phyloP scores from a whole-genome alignment of 108 stramenopile species.

The Pseudonitzschia delicatissima region DNA sequence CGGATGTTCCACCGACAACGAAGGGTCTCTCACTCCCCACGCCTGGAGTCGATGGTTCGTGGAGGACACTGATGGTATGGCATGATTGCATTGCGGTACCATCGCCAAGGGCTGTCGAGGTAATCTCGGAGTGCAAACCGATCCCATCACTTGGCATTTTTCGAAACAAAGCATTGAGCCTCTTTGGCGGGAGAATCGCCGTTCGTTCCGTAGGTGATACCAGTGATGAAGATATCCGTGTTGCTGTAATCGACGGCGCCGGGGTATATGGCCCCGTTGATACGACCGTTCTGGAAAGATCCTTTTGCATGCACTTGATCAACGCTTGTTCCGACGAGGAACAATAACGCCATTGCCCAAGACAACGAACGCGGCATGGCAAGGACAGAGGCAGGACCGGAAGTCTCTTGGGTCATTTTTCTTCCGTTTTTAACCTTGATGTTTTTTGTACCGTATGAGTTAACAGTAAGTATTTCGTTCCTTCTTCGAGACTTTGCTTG shows the following conservation, averaged over 20 bases:
- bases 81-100: slow-evolving; percentile 12
- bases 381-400: neutral
- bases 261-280: slow-evolving; percentile 14
- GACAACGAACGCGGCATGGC: neutral
- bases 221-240: slow-evolving; percentile 13
- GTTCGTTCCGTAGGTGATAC: slow-evolving; percentile 16
- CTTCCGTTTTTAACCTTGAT: too few relatives aligned
- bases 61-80: neutral
- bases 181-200: neutral
- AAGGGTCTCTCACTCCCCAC: neutral
- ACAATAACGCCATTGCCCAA: neutral
- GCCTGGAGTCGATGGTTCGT: neutral
- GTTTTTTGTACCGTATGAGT: too few relatives aligned
- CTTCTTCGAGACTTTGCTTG: too few relatives aligned
- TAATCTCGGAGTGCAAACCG: neutral
- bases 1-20: slow-evolving; percentile 20
- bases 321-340: neutral
- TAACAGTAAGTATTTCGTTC: too few relatives aligned
- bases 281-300: slow-evolving; percentile 13
- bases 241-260: slow-evolving; percentile 7
- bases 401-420: too few relatives aligned
- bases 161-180: slow-evolving; percentile 2
- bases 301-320: neutral
- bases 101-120: neutral
- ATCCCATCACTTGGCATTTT: neutral